phyloP scores from a whole-genome alignment of 2,329 filamentous ascomycete species.

The Trichophyton equinum region DNA sequence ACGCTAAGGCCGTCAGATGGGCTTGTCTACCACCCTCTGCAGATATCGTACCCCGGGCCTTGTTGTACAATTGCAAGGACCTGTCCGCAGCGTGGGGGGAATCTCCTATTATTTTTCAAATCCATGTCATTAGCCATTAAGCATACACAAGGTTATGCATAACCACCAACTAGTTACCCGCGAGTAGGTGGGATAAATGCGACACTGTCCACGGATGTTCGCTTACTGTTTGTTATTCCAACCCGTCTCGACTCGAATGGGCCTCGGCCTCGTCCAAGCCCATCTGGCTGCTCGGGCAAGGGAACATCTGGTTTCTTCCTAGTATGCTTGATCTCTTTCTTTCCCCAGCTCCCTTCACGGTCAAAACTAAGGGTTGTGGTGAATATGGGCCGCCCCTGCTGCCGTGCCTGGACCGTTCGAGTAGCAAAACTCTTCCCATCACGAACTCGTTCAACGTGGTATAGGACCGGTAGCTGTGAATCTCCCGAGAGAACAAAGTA shows the following conservation, averaged over 20 bases:
- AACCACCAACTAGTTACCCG: background rate
- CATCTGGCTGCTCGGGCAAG: slow-evolving; percentile 30
- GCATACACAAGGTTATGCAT: background rate
- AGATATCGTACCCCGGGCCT: slow-evolving; percentile 53
- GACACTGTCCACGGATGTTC: background rate
- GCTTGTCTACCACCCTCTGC: slow-evolving; percentile 61
- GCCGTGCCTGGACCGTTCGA: slow-evolving; percentile 86
- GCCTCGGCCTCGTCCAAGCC: slow-evolving; percentile 22
- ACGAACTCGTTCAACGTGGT: slow-evolving; percentile 87
- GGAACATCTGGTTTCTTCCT: slow-evolving; percentile 45
- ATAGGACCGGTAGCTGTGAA: slow-evolving; percentile 71
- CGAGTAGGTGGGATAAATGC: background rate
- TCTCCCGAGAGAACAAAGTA: slow-evolving; percentile 94
- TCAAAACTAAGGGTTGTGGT: slow-evolving; percentile 89
- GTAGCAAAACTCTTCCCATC: slow-evolving; percentile 85
- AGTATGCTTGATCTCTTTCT: slow-evolving; percentile 52
- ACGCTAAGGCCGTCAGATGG: slow-evolving; percentile 78
- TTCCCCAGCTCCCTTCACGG: slow-evolving; percentile 43
- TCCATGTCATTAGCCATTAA: background rate
- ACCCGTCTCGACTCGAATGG: slow-evolving; percentile 49
- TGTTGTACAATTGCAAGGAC: slow-evolving; percentile 46
- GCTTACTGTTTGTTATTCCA: slow-evolving; percentile 43
- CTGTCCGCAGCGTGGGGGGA: slow-evolving; percentile 49
- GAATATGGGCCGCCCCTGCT: slow-evolving; percentile 81
- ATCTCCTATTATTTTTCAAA: slow-evolving; percentile 19